Evolutionary conservation across 306 rosid species (phyloP).

Genomic region (Vicia sativa): DNA sequence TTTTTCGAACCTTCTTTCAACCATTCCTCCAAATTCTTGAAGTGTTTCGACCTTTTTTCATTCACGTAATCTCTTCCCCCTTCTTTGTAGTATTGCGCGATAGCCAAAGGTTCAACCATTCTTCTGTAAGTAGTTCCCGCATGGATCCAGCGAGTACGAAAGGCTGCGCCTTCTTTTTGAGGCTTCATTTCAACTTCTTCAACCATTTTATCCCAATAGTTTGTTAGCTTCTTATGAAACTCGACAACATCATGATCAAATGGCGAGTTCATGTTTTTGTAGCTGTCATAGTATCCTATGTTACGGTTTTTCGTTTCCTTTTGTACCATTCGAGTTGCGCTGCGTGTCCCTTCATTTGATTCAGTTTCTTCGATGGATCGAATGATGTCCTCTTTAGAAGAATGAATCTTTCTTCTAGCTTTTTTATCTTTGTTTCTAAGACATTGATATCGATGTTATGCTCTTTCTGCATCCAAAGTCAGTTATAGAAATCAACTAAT

Average conservation of each 20-base stretch:
- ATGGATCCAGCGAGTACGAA: slow-evolving; percentile 41
- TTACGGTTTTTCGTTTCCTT: slow-evolving; percentile 11
- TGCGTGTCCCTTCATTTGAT: slow-evolving; percentile 43
- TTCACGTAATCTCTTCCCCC: slow-evolving; percentile 31
- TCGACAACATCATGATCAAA: slow-evolving; percentile 25
- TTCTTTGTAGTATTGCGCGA: slow-evolving; percentile 52
- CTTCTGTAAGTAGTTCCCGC: slow-evolving; percentile 55
- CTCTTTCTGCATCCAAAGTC: slow-evolving; percentile 29
- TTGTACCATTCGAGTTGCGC: slow-evolving; percentile 74
- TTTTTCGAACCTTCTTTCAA: not conserved
- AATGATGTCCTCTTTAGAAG: not conserved
- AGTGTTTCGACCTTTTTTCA: slow-evolving; percentile 46
- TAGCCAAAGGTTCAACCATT: slow-evolving; percentile 66
- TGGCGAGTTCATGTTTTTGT: slow-evolving; percentile 14
- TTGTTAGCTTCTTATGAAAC: slow-evolving; percentile 39
- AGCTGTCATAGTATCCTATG: slow-evolving; percentile 67
- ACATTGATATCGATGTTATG: not conserved
- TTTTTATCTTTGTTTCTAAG: slow-evolving; percentile 19
- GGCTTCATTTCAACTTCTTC: slow-evolving; percentile 56
- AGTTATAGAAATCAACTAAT: not conserved
- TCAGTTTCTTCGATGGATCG: slow-evolving; percentile 40
- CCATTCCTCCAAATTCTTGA: slow-evolving; percentile 50
- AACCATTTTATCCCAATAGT: slow-evolving; percentile 58
- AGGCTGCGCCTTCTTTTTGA: slow-evolving; percentile 36
- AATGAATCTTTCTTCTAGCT: slow-evolving; percentile 8